These are phyloP conservation scores for Solanum appendiculatum DNA, from an alignment of 257 asterid species.

Conservation along the genomic window DNA sequence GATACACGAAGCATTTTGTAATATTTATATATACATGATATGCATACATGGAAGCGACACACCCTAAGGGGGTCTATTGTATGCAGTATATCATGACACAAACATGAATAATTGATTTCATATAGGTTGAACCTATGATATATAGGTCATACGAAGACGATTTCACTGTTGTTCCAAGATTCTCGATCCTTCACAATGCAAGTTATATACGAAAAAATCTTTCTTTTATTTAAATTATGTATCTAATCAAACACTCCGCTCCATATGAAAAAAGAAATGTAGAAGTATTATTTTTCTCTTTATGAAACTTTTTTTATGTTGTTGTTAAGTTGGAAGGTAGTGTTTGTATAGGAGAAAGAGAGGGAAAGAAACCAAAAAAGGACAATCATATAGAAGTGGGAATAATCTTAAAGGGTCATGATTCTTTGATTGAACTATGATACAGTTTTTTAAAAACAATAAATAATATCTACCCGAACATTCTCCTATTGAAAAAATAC, in stretches of 20 bases:
- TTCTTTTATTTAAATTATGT: not conserved
- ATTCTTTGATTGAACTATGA: constrained; percentile 36
- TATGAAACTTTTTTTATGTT: constrained; percentile 3
- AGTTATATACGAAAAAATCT: not conserved
- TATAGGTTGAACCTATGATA: not conserved
- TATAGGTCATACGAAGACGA: not conserved
- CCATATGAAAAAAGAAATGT: not conserved
- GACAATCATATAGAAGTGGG: constrained; percentile 55
- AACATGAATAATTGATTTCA: not conserved
- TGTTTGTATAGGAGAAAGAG: constrained; percentile 23
- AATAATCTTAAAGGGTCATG: constrained; percentile 49
- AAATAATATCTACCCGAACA: constrained; percentile 20
- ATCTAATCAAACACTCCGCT: not conserved
- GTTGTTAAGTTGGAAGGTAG: constrained; percentile 36
- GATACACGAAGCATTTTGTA: not conserved
- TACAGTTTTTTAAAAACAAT: constrained; percentile 14
- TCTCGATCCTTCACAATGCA: not conserved
- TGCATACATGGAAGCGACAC: too few relatives aligned
- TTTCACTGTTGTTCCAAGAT: not conserved
- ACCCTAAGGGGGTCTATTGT: not conserved
- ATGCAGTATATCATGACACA: too few relatives aligned
- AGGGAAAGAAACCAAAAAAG: constrained; percentile 7
- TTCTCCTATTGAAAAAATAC: constrained; percentile 16
- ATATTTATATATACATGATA: not conserved
- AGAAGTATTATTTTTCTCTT: not conserved